Percentiles rank a stretch among this genome's conserved stretches.
Conservation (phyloP, 352 stramenopile genomes). For the Globisporangium megalacanthum region DNA sequence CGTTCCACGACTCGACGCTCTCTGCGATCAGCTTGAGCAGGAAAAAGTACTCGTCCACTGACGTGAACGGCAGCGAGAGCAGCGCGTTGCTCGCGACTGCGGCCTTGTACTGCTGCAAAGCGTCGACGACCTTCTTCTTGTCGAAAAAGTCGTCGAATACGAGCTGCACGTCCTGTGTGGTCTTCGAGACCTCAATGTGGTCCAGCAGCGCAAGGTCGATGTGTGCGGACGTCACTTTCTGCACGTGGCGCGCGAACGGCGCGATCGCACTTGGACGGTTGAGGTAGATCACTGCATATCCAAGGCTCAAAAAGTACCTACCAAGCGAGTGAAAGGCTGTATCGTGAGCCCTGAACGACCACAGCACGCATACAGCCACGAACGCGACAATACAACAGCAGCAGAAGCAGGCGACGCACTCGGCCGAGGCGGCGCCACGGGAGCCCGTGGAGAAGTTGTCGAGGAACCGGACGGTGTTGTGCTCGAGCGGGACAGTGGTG, state of each 20-base stretch:
- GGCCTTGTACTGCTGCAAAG: slow-evolving; percentile 44
- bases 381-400: background rate
- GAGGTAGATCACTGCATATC: slow-evolving; percentile 97
- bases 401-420: slow-evolving; percentile 26
- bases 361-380: slow-evolving; percentile 15
- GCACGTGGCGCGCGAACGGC: slow-evolving; percentile 81
- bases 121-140: slow-evolving; percentile 43
- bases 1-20: slow-evolving; percentile 47
- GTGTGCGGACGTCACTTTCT: slow-evolving; percentile 38
- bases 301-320: slow-evolving; percentile 88
- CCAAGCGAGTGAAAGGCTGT: background rate
- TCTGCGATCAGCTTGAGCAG: slow-evolving; percentile 82
- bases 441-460: slow-evolving; percentile 98
- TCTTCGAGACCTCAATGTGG: slow-evolving; percentile 27
- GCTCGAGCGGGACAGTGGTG: slow-evolving; percentile 94
- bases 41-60: slow-evolving; percentile 96
- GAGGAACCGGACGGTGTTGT: slow-evolving; percentile 94
- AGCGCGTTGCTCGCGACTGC: slow-evolving; percentile 44
- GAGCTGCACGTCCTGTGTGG: slow-evolving; percentile 28
- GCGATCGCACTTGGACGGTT: slow-evolving; percentile 82
- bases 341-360: too few species aligned
- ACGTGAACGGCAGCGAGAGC: slow-evolving; percentile 90
- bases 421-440: slow-evolving; percentile 75
- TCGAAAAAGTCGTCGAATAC: slow-evolving; percentile 24
- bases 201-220: slow-evolving; percentile 75